phyloP scores from a whole-genome alignment of 768 basidiomycete genomes.

The Paxillus rubicundulus region DNA sequence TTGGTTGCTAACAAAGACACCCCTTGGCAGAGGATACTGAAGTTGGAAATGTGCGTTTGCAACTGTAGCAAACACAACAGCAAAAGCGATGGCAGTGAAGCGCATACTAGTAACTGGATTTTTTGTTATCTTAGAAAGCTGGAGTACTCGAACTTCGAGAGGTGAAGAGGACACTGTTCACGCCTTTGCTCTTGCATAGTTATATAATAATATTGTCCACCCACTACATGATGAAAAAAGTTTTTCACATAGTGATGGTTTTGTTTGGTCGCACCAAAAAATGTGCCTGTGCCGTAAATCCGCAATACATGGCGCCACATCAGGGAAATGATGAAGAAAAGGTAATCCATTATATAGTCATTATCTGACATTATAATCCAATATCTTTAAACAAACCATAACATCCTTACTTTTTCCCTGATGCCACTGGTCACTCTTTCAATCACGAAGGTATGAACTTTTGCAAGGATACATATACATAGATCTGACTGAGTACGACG shows the following conservation, averaged over 20 bases:
- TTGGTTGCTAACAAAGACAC: constrained; percentile 56
- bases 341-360: no score
- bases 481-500: no score
- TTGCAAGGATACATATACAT: no score
- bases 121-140: not conserved
- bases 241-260: constrained; percentile 20
- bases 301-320: no score
- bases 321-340: no score
- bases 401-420: no score
- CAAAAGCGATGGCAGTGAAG: constrained; percentile 33
- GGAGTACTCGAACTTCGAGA: not conserved
- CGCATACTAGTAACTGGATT: constrained; percentile 32
- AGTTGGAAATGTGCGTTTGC: constrained; percentile 78
- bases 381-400: no score
- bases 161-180: not conserved
- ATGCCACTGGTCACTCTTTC: no score
- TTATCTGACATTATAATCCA: no score
- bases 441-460: no score
- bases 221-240: constrained; percentile 1
- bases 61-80: constrained; percentile 38
- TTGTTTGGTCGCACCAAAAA: constrained; percentile 16
- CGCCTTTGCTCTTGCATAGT: no score
- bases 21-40: constrained; percentile 71
- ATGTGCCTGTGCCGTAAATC: no score
- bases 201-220: not conserved